These are phyloP conservation scores for Claviceps africana DNA, from an alignment of 2,329 filamentous ascomycete genomes.

Conservation along the genomic window DNA sequence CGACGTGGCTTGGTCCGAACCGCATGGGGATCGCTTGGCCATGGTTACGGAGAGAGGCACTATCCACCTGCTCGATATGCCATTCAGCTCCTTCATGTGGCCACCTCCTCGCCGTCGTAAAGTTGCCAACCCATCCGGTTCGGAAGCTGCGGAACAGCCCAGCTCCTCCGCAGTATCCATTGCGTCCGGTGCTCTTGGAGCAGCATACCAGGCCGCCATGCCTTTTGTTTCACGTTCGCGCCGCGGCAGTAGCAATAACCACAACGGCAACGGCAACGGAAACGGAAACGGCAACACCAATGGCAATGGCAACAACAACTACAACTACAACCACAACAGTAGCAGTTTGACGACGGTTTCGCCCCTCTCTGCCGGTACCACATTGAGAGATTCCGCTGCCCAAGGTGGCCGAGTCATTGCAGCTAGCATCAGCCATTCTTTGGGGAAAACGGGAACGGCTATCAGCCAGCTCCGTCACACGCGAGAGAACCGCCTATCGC, in stretches of 20 bases:
- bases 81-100: constrained; percentile 72
- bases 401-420: constrained; percentile 60
- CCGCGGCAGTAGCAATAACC: constrained; percentile 28
- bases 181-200: constrained; percentile 56
- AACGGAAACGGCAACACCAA: too few relatives aligned
- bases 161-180: constrained; percentile 49
- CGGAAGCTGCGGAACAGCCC: constrained; percentile 33
- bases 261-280: too few relatives aligned
- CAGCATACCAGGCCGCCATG: constrained; percentile 54
- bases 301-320: too few relatives aligned
- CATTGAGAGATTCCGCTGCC: constrained; percentile 46
- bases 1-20: constrained; percentile 76
- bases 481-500: constrained; percentile 58
- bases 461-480: constrained; percentile 60
- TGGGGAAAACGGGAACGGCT: constrained; percentile 57
- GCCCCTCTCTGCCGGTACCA: constrained; percentile 22
- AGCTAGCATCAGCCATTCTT: constrained; percentile 58
- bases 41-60: constrained; percentile 93
- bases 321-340: background rate
- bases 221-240: constrained; percentile 42
- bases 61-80: constrained; percentile 81
- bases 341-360: constrained; percentile 6
- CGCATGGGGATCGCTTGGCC: constrained; percentile 68
- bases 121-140: constrained; percentile 28
- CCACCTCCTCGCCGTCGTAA: constrained; percentile 52